Evolutionary conservation across 2,329 filamentous ascomycete species (phyloP).

Genomic region (Hortaea sp.): DNA sequence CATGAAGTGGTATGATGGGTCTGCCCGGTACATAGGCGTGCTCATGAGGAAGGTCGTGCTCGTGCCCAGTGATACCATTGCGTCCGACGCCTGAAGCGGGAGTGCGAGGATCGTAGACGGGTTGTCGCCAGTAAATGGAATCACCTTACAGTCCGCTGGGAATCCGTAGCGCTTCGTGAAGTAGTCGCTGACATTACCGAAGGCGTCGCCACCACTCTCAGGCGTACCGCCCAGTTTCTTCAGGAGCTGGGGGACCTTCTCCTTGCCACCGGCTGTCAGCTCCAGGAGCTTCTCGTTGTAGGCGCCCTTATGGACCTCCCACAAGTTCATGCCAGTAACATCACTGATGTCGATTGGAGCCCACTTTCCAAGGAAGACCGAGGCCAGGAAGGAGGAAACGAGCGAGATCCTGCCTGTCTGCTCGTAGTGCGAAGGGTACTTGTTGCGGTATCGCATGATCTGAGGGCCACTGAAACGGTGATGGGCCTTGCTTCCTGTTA

Average conservation of each 20-base stretch:
- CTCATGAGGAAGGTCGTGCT: constrained; percentile 97
- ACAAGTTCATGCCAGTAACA: constrained; percentile 93
- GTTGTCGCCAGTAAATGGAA: constrained; percentile 91
- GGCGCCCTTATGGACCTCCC: constrained; percentile 66
- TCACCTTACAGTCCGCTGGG: constrained; percentile 60
- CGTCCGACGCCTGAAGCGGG: constrained; percentile 76
- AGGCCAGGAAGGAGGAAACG: constrained; percentile 90
- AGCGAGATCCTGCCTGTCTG: constrained; percentile 79
- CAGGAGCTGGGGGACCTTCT: constrained; percentile 55
- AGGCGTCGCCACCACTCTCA: constrained; percentile 66
- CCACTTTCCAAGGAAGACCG: constrained; percentile 72
- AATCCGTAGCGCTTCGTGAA: constrained; percentile 74
- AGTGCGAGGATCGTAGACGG: constrained; percentile 88
- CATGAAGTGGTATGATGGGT: constrained; percentile 93
- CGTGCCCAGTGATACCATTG: constrained; percentile 89
- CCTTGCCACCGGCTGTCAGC: constrained; percentile 56
- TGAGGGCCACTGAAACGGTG: constrained; percentile 98
- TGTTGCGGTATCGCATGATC: constrained; percentile 76
- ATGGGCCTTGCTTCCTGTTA: constrained; percentile 86
- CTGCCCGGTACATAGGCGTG: constrained; percentile 80
- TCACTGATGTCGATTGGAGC: constrained; percentile 91
- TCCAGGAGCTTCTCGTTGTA: constrained; percentile 70
- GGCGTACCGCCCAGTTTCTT: constrained; percentile 71
- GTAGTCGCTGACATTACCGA: constrained; percentile 69
- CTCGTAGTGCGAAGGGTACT: constrained; percentile 70